These are phyloP conservation scores for Barnettozyma pratensis DNA, from an alignment of 805 yeast species.

Conservation along the genomic window DNA sequence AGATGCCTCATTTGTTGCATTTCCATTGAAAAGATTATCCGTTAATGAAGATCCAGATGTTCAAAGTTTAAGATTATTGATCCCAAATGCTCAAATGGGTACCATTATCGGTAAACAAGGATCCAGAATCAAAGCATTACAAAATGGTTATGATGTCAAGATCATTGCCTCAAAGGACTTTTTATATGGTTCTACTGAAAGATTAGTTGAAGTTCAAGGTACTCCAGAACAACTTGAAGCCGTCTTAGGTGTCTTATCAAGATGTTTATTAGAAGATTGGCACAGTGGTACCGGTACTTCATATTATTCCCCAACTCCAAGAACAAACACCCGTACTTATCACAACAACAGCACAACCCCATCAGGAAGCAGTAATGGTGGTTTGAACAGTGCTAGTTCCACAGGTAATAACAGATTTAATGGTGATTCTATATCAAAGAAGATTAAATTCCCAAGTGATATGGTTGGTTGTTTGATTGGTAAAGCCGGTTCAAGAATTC, in stretches of 20 bases:
- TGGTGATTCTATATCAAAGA: slow-evolving; percentile 28
- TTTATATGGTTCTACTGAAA: slow-evolving; percentile 75
- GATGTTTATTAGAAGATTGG: slow-evolving; percentile 71
- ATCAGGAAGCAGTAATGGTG: background rate
- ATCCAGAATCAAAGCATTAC: slow-evolving; percentile 70
- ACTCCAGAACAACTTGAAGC: slow-evolving; percentile 55
- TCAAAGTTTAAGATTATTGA: slow-evolving; percentile 58
- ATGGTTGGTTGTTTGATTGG: slow-evolving; percentile 91
- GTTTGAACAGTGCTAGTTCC: background rate
- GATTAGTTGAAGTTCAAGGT: slow-evolving; percentile 86
- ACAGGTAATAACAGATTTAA: background rate
- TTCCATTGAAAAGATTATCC: slow-evolving; percentile 56
- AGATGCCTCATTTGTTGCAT: slow-evolving; percentile 39
- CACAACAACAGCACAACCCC: slow-evolving; percentile 17
- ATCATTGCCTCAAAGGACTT: slow-evolving; percentile 86
- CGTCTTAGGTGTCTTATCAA: slow-evolving; percentile 54
- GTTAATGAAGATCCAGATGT: slow-evolving; percentile 44
- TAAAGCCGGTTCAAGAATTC: slow-evolving; percentile 78
- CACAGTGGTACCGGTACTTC: slow-evolving; percentile 60
- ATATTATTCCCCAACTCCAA: slow-evolving; percentile 50
- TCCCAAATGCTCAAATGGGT: slow-evolving; percentile 85
- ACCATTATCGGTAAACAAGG: slow-evolving; percentile 86
- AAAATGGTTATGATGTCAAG: slow-evolving; percentile 61
- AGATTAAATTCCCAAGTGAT: slow-evolving; percentile 64
- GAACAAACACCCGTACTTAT: slow-evolving; percentile 7